Evolutionary conservation across 2,329 filamentous ascomycete species (phyloP).

Genomic region (Fusarium nisikadoi): DNA sequence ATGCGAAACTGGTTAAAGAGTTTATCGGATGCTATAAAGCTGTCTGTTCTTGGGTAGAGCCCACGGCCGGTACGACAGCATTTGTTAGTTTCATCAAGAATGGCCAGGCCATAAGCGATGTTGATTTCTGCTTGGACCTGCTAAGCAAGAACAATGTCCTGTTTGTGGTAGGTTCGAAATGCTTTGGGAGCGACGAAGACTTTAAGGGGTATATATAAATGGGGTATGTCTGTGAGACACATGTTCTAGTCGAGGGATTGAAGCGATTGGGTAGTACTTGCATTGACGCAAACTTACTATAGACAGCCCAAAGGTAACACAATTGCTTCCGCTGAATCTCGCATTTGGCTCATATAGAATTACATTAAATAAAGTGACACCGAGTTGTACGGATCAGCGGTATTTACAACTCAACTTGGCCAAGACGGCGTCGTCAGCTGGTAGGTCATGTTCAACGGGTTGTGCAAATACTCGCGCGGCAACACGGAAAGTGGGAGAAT

Average conservation of each 20-base stretch:
- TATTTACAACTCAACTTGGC: slow-evolving; percentile 32
- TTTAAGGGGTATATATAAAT: slow-evolving; percentile 81
- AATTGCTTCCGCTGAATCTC: background rate
- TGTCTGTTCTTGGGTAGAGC: slow-evolving; percentile 76
- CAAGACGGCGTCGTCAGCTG: slow-evolving; percentile 42
- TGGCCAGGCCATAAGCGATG: slow-evolving; percentile 74
- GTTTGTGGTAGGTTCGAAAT: slow-evolving; percentile 77
- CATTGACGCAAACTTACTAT: slow-evolving; percentile 42
- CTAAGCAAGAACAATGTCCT: slow-evolving; percentile 76
- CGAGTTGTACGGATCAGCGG: slow-evolving; percentile 33
- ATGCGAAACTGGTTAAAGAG: slow-evolving; percentile 71
- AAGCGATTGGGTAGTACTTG: slow-evolving; percentile 57
- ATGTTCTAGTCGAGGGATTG: slow-evolving; percentile 74
- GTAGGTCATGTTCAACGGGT: slow-evolving; percentile 2
- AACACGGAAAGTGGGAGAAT: slow-evolving; percentile 31
- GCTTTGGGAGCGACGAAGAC: slow-evolving; percentile 74
- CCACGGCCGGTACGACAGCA: slow-evolving; percentile 81
- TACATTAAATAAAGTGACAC: background rate
- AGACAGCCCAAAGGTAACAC: background rate
- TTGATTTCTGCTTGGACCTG: slow-evolving; percentile 75
- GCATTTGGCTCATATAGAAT: slow-evolving; percentile 11
- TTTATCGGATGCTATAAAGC: slow-evolving; percentile 74
- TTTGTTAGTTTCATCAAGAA: slow-evolving; percentile 76
- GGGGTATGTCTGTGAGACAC: slow-evolving; percentile 78
- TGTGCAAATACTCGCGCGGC: slow-evolving; percentile 17